Evolutionary conservation across 768 basidiomycete genomes (phyloP).

Genomic region (Russula sp.): DNA sequence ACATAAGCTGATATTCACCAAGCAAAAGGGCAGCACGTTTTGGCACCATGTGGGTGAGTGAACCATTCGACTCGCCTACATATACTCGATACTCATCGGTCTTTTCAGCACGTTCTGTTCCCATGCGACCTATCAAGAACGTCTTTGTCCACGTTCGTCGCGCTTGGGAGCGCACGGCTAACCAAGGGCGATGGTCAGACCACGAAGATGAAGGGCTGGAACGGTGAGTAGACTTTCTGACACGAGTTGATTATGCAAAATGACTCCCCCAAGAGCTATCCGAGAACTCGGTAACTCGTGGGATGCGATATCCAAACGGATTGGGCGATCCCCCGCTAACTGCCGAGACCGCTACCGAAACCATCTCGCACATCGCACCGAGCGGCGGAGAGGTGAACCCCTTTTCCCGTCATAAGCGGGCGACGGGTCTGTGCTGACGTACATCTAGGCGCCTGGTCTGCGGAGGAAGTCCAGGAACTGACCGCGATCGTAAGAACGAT

Average conservation of each 20-base stretch:
- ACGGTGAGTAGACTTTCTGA: background rate
- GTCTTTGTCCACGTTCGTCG: conserved; percentile 11
- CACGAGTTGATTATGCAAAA: background rate
- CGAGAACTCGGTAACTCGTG: conserved; percentile 3
- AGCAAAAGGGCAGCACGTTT: conserved; percentile 5
- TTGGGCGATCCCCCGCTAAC: background rate
- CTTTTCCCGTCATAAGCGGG: background rate
- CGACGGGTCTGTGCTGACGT: background rate
- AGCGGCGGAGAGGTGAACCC: background rate
- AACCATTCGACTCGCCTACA: background rate
- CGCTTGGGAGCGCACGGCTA: conserved; percentile 1
- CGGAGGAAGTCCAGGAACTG: conserved; percentile 1
- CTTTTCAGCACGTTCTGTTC: conserved; percentile 6
- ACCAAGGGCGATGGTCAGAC: conserved; percentile 3
- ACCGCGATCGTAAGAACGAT: background rate
- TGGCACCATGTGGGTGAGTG: conserved; percentile 2
- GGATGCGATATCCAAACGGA: background rate
- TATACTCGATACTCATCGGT: background rate
- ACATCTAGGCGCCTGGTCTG: background rate
- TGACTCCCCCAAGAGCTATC: background rate
- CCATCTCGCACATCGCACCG: background rate
- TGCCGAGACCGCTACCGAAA: conserved; percentile 8
- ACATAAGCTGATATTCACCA: background rate
- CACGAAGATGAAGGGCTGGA: background rate
- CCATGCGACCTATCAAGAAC: conserved; percentile 7